phyloP scores from a whole-genome alignment of 2,329 filamentous ascomycete species.

The Coniochaeta hoffmannii region DNA sequence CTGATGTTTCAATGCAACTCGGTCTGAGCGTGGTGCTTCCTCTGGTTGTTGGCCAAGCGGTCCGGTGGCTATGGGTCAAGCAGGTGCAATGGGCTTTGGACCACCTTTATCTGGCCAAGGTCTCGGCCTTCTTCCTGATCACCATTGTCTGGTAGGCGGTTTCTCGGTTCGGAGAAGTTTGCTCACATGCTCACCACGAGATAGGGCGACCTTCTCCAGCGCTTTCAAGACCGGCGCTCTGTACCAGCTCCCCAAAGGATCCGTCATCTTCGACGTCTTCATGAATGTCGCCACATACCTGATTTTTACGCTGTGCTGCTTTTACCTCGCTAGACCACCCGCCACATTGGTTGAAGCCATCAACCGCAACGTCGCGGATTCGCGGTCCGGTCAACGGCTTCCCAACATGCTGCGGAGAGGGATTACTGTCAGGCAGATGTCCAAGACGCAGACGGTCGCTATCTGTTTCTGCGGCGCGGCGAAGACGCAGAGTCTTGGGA shows the following conservation, averaged over 20 bases:
- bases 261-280: slow-evolving; percentile 59
- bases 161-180: background rate
- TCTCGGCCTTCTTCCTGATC: slow-evolving; percentile 39
- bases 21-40: slow-evolving; percentile 61
- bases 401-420: slow-evolving; percentile 21
- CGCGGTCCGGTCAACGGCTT: slow-evolving; percentile 15
- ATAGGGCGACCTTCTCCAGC: slow-evolving; percentile 60
- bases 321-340: slow-evolving; percentile 39
- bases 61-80: slow-evolving; percentile 43
- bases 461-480: slow-evolving; percentile 68
- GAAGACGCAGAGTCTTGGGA: slow-evolving; percentile 64
- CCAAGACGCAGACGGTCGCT: slow-evolving; percentile 56
- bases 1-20: slow-evolving; percentile 59
- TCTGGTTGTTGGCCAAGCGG: slow-evolving; percentile 51
- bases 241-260: slow-evolving; percentile 46
- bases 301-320: slow-evolving; percentile 57
- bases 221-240: slow-evolving; percentile 59
- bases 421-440: slow-evolving; percentile 44
- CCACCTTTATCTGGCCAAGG: slow-evolving; percentile 43
- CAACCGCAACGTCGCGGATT: slow-evolving; percentile 26
- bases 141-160: slow-evolving; percentile 39
- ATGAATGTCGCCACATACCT: slow-evolving; percentile 58
- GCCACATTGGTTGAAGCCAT: slow-evolving; percentile 20
- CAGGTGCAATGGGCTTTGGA: slow-evolving; percentile 45
- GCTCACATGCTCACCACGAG: background rate